Evolutionary conservation across 129 eudicot genomes (phyloP).

Genomic region (Erigeron canadensis): DNA sequence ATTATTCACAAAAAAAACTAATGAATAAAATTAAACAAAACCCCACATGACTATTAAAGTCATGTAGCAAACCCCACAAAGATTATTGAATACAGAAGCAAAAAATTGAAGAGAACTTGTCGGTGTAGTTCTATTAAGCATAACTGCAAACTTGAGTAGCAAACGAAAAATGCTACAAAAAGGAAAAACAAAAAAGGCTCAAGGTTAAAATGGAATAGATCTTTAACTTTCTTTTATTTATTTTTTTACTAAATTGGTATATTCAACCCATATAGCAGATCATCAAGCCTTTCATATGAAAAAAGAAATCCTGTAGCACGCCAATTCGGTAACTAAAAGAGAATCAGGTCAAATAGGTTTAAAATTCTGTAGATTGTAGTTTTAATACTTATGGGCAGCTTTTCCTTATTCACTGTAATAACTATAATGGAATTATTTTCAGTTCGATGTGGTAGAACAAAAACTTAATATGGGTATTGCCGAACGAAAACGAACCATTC

Average conservation of each 20-base stretch:
- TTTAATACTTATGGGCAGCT: neutral
- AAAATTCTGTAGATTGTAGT: no score
- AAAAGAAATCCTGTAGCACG: neutral
- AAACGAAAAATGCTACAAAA: neutral
- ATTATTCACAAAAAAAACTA: constrained; percentile 16
- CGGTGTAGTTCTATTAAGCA: constrained; percentile 17
- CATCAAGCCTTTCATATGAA: no score
- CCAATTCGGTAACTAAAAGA: neutral
- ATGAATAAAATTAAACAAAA: constrained; percentile 13
- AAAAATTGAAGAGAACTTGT: constrained; percentile 23
- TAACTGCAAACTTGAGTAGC: constrained; percentile 3
- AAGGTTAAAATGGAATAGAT: constrained; percentile 3
- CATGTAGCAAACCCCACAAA: constrained; percentile 25
- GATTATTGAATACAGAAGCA: constrained; percentile 13
- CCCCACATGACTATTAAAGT: constrained; percentile 30
- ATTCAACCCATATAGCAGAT: no score
- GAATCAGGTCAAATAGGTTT: neutral
- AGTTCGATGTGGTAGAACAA: neutral
- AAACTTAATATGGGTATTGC: neutral
- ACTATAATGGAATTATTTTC: neutral
- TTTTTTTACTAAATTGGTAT: no score
- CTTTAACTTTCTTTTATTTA: no score
- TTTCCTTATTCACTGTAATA: neutral
- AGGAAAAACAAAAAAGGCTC: neutral
- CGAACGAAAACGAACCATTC: neutral